Conservation (phyloP, 768 basidiomycete genomes). For the Suillus occidentalis region DNA sequence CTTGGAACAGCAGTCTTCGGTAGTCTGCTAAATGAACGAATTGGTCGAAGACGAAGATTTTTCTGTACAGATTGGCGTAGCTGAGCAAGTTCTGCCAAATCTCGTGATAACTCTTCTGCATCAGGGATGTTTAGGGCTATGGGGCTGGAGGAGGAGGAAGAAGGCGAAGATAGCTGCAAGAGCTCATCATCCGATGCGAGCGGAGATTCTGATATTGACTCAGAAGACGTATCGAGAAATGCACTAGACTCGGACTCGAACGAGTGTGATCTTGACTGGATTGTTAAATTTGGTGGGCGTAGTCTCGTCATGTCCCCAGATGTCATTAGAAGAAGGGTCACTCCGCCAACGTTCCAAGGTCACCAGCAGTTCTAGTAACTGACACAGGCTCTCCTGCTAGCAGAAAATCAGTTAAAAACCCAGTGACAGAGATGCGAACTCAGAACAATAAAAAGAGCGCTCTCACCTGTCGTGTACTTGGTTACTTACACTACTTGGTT, state of each 20-base stretch:
- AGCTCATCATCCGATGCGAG: slow-evolving; percentile 28
- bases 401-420: slow-evolving; percentile 2
- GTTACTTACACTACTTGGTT: slow-evolving; percentile 9
- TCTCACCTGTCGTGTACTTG: slow-evolving; percentile 1
- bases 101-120: slow-evolving; percentile 63
- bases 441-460: slow-evolving; percentile 1
- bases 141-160: slow-evolving; percentile 25
- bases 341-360: background rate
- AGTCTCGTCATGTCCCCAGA: slow-evolving; percentile 34
- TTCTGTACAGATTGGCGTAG: slow-evolving; percentile 71
- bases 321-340: background rate
- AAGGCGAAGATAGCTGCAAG: slow-evolving; percentile 30
- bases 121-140: slow-evolving; percentile 21
- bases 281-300: slow-evolving; percentile 53
- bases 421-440: background rate
- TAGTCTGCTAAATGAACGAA: slow-evolving; percentile 57
- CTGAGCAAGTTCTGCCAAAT: slow-evolving; percentile 65
- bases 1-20: slow-evolving; percentile 40
- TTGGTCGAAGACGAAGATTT: slow-evolving; percentile 78
- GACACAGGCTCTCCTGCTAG: background rate
- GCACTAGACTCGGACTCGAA: slow-evolving; percentile 38
- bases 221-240: slow-evolving; percentile 31
- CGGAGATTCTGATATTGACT: slow-evolving; percentile 4
- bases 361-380: background rate
- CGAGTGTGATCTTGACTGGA: slow-evolving; percentile 33